A percentile compares a stretch with the other conserved stretches of the same genome.
phyloP scores from a whole-genome alignment of 139 green algal genomes.

The Haematococcus lacustris region DNA sequence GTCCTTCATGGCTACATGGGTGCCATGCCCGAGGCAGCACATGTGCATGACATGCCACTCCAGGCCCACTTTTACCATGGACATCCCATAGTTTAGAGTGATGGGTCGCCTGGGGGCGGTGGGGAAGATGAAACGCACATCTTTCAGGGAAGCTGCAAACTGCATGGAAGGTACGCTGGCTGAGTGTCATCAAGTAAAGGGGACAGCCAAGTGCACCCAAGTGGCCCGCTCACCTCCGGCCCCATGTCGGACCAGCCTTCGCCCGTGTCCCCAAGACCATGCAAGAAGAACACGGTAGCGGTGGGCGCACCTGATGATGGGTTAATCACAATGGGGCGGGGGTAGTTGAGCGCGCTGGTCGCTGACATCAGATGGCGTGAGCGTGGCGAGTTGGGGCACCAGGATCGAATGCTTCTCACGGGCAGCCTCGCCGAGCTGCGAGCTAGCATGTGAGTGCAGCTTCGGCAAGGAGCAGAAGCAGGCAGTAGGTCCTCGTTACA shows the following conservation, averaged over 20 bases:
- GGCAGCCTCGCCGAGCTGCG: no score
- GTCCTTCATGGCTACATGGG: background rate
- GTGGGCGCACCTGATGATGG: no score
- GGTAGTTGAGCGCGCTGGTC: no score
- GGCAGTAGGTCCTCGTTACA: no score
- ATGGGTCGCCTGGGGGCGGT: conserved; percentile 46
- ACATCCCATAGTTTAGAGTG: conserved; percentile 54
- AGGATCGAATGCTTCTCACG: no score
- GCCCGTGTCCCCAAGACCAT: conserved; percentile 1
- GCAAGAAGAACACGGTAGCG: background rate
- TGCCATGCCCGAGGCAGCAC: background rate
- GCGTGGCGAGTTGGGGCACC: no score
- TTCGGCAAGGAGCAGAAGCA: no score
- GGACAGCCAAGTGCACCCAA: background rate
- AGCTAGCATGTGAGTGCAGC: no score
- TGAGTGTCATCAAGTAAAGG: background rate
- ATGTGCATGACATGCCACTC: background rate
- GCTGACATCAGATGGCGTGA: no score
- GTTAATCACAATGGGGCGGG: no score
- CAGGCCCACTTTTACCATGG: conserved; percentile 41
- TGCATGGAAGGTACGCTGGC: background rate
- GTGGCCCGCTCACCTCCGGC: background rate
- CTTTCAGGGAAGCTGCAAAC: background rate
- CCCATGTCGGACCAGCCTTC: conserved; percentile 23
- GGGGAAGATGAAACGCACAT: conserved; percentile 55